Evolutionary conservation across 208 protist genomes (phyloP), one percentile per base, ranked within the genome.

Genomic region (Porcisia hertigi): DNA sequence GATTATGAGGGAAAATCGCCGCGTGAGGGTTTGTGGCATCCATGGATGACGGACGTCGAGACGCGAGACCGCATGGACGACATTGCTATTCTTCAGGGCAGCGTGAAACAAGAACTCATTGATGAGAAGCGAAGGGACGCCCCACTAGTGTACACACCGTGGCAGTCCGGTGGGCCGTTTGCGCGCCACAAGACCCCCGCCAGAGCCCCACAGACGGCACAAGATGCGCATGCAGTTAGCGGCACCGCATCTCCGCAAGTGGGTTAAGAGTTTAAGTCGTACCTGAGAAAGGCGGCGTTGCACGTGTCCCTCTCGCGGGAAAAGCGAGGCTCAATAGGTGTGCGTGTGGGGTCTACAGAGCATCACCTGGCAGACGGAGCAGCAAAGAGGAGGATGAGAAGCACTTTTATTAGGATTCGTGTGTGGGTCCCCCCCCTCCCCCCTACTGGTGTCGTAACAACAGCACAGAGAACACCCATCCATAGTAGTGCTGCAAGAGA

Each of bases 111-210:
- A 8, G 90, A 93, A 63, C 47, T 94, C 30, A 75, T 96, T 36
- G 88, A 93, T 43, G 85, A 88, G 75, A 91, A 92, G 49, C 86
- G 88, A 45, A 76, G 64, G 62, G 67, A 87, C 45, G 76, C 90
- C 18, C 92, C 92, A 11, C 66, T 71, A 12, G 84, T 92, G 41
- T 90, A 96, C 82, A 92, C 86, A 45, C 92, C 92, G 25, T 96
- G 92, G 90, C 86, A 96, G 70, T 73, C 86, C 7, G 88, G 92
- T n/a, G 90, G 90, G 1, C 92, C 92, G 0, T 94, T 96, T 81
- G 87, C 91, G 23, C 67, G 85, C 12, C 67, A 83, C 59, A 82
- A 62, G 53, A 77, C 76, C 3, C 55, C 74, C 7, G 65, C 81
- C 5, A 59, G 66, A n/a, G 69, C 73, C 23, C 55, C 63, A 12